Evolutionary conservation across 139 green algal genomes (phyloP).

Genomic region (Chlorella sp.): DNA sequence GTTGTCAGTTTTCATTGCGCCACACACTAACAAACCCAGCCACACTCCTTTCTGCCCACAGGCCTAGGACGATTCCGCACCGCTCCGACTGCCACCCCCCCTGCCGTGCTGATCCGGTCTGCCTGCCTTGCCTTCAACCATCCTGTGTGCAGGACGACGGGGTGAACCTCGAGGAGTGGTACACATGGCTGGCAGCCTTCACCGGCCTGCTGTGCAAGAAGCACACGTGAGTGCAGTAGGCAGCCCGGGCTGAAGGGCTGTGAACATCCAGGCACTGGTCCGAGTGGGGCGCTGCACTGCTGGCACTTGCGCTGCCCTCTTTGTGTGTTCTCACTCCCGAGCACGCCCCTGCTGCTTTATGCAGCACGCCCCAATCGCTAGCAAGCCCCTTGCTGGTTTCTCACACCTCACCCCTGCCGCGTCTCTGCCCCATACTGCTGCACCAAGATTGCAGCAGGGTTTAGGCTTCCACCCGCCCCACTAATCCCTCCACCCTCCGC

Average conservation of each 20-base stretch:
- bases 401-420: too few relatives aligned
- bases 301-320: not conserved
- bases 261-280: not conserved
- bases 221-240: constrained; percentile 33
- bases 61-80: too few relatives aligned
- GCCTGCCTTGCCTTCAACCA: not conserved
- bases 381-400: too few relatives aligned
- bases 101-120: not conserved
- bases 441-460: too few relatives aligned
- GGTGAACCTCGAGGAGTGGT: constrained; percentile 83
- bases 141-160: constrained; percentile 77
- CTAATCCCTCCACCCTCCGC: not conserved
- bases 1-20: not conserved
- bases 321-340: too few relatives aligned
- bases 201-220: constrained; percentile 62
- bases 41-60: not conserved
- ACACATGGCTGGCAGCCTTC: constrained; percentile 73
- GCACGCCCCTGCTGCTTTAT: not conserved
- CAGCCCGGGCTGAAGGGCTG: not conserved
- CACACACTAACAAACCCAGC: not conserved
- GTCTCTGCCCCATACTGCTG: too few relatives aligned
- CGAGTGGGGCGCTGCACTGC: not conserved
- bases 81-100: too few relatives aligned
- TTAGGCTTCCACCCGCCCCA: too few relatives aligned
- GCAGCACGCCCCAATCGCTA: not conserved